Base-by-base conservation (phyloP, 140 eudicot genomes). In the Flaveria floridana region DNA sequence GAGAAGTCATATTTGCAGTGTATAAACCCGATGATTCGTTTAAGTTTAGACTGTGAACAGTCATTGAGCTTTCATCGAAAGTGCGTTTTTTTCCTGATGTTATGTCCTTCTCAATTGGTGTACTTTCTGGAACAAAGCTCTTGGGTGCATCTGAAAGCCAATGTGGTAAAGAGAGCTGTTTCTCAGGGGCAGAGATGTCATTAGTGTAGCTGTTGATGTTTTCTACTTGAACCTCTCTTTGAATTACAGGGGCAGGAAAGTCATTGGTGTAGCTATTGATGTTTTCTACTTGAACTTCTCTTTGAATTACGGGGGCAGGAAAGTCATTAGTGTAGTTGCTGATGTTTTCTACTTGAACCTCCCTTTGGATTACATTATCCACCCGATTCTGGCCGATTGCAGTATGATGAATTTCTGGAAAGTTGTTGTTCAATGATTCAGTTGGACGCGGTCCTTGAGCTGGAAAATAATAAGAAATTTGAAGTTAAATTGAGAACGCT, bases 131-230 rank as follows among this genome's bases (percentile, higher is more conserved):
- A 7, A 81, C 62, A 48, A 88, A 52, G 68, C 77, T 58, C 8
- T 66, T 64, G 7, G 83, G 84, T n/a, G 56, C 59, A 74, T 86
- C 75, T 57, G 73, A 56, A 79, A 78, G 72, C 48, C 82, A 84
- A 70, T 82, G 86, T 15, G 91, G 87, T 41, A 88, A 73, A 55
- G 91, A 81, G 6, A 91, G 84, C 76, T 86, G 56, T 56, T 86
- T 88, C 72, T 94, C 99, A 34, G 95, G 99, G 41, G 96, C 86
- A 66, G 96, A 83, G n/a, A 82, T 57, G 56, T 82, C 89, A 50
- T 77, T 30, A 26, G 68, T 20, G 10, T 82, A 79, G 50, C 44
- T 70, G 72, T 76, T 67, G 64, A 82, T 53, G 56, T 77, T 73
- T 44, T 77, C 84, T 53, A 76, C 70, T 63, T 39, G 77, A 77